Base-by-base conservation (phyloP, 139 green algal genomes). In the Auxenochlorella pyrenoidosa region DNA sequence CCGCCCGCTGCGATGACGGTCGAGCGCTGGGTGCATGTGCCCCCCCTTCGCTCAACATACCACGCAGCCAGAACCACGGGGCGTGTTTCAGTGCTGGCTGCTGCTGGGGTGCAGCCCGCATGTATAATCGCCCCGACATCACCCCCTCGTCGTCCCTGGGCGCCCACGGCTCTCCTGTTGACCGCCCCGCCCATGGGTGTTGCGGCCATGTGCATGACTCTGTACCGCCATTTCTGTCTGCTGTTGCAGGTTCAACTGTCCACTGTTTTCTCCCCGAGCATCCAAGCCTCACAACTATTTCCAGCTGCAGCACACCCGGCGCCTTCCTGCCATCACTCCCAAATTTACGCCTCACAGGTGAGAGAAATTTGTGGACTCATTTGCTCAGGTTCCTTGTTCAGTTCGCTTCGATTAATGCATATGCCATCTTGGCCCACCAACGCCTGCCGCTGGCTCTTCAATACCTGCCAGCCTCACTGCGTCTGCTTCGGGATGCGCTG, bases 1-100 rank as follows among this genome's bases (percentile, higher is more conserved):
- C 10, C 3, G 36, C 51, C 51, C 40, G 88, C 88, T 91, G 79
- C 68, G 84, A 91, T 90, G 89, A 92, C 89, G 89, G 89, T 92
- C 89, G 89, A 92, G 89, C 89, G 66, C 66, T 84, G 77, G 89
- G 63, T 79, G 73, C 43, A 83, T 63, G 44, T 36, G 36, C 76
- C 75, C 82, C 70, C 43, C 85, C 85, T 84, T 85, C 38, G 89
- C 89, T 90, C 89, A 92, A 92, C 89, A 90, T 84, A 87, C 59
- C 85, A 92, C 82, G 54, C 80, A 92, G 89, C 89, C 66, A 92
- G 22, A 92, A 51, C 66, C 36, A 87, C 54, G 30, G 82, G 70
- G 73, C 60, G 47, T 59, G 85, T 89, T 91, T 91, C 86, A 88
- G 90, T 90, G 88, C 90, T 41, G 82, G 60, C 38, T 63, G 44